Percentiles rank a stretch among this genome's conserved stretches.
These are phyloP conservation scores for Verticillium alfalfae DNA, from an alignment of 2,329 filamentous ascomycete genomes.

Conservation along the genomic window DNA sequence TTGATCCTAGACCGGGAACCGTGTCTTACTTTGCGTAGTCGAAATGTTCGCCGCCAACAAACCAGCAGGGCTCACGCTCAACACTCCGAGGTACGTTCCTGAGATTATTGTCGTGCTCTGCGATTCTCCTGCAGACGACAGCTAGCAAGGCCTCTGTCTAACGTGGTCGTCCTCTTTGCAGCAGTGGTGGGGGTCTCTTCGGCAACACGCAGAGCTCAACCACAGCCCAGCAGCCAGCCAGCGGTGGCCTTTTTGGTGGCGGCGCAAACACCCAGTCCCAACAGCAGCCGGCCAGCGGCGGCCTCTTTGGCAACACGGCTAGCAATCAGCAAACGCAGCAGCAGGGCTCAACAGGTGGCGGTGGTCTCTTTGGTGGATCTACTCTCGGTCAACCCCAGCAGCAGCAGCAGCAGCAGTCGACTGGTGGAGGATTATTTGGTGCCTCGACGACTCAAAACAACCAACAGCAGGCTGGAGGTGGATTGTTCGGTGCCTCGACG, in stretches of 20 bases:
- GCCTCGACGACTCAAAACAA: constrained; percentile 10
- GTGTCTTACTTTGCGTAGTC: background rate
- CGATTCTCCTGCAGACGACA: no score
- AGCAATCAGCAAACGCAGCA: constrained; percentile 15
- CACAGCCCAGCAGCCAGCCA: constrained; percentile 9
- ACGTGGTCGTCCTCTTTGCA: background rate
- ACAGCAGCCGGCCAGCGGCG: constrained; percentile 19
- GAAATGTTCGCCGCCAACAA: background rate
- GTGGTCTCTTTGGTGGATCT: constrained; percentile 4
- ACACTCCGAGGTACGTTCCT: background rate
- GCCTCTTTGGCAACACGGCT: constrained; percentile 27
- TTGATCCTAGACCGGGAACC: background rate
- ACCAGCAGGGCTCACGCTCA: background rate
- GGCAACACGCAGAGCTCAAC: constrained; percentile 6
- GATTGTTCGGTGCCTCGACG: constrained; percentile 24
- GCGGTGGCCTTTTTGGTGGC: constrained; percentile 13
- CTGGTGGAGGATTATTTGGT: constrained; percentile 14
- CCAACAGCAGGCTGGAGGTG: constrained; percentile 5
- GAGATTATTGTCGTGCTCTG: background rate
- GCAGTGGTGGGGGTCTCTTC: constrained; percentile 14
- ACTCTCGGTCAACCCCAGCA: constrained; percentile 3
- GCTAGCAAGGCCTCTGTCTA: background rate
- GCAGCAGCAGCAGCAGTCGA: constrained; percentile 4
- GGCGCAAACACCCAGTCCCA: constrained; percentile 19
- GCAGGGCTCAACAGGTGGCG: constrained; percentile 3